Evolutionary conservation across 2,329 filamentous ascomycete species (phyloP), one percentile per base, ranked within the genome.

Genomic region (Neonectria faginata): DNA sequence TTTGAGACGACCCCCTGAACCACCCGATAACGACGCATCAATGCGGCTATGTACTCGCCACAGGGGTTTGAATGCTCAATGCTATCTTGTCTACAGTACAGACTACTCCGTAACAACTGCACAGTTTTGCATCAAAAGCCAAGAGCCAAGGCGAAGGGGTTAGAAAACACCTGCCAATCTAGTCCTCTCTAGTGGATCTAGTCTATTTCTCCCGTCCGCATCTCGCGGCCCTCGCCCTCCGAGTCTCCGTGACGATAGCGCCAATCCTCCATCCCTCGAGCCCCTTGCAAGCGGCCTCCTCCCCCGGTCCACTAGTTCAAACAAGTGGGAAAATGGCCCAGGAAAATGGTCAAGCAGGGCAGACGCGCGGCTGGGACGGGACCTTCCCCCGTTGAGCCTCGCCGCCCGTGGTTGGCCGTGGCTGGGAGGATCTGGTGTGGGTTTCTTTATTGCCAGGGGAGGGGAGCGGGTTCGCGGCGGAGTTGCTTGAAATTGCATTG

Each of bases 331-430:
- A 16, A 39, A 39, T 1, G 16, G 2, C 36, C 31, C 36, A 42
- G 39, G n/a, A 9, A n/a, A 42, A n/a, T n/a, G 6, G 14, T 42
- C 39, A 10, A 41, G 6, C 16, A 41, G 42, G 50, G 41, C 33
- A 58, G 56, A 64, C 56, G 61, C 61, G 61, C 50, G 61, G 56
- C 56, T 48, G 48, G 48, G 14, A 54, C 60, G 55, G 60, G 48
- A 54, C 54, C 48, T 58, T 57, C 27, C 60, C 47, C 2, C n/a
- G 33, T 58, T 54, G 48, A 50, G 60, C 50, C 25, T 51, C n/a
- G 44, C n/a, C 7, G 18, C 14, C 25, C 25, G 25, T 9, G 45
- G 31, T 33, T 33, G 29, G 29, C 29, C 11, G 29, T 39, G 12
- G 12, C 36, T 39, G 36, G 36, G 36, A n/a, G 36, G 14, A 16